Percentiles rank a stretch among this genome's conserved stretches.
phyloP scores from a whole-genome alignment of 108 stramenopile species.

The Cyclostephanos tholiformis region DNA sequence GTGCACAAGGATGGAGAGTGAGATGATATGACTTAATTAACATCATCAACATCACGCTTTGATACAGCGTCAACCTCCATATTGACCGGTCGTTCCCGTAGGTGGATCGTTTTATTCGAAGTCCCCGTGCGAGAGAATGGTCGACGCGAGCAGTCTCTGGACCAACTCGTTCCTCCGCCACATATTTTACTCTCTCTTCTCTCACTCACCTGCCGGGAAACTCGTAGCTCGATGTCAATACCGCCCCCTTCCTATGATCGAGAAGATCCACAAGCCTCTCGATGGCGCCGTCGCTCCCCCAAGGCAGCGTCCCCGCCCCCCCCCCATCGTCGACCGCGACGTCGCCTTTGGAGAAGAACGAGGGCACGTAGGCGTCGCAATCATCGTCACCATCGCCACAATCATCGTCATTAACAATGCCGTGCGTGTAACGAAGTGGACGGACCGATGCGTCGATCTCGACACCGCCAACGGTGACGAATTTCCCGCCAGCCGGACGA shows the following conservation, averaged over 20 bases:
- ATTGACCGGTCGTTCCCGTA: too few species aligned
- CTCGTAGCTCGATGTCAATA: constrained; percentile 91
- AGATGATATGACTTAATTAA: not conserved
- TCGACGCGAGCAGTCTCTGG: too few species aligned
- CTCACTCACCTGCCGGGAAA: constrained; percentile 89
- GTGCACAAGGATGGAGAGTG: not conserved
- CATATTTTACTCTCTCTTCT: not conserved
- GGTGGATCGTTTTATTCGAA: too few species aligned
- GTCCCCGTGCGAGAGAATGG: too few species aligned
- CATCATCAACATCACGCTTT: not conserved
- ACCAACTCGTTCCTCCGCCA: too few species aligned
- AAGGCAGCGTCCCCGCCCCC: constrained; percentile 19
- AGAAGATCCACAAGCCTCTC: constrained; percentile 86
- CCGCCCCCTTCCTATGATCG: constrained; percentile 82
- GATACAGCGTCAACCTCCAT: not conserved
- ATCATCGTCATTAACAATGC: not conserved
- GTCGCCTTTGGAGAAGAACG: constrained; percentile 32
- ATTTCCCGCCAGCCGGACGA: constrained; percentile 72
- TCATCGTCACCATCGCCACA: not conserved
- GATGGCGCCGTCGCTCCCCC: constrained; percentile 68
- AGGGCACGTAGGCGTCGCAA: constrained; percentile 19
- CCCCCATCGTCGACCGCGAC: constrained; percentile 4
- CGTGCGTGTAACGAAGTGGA: constrained; percentile 48
- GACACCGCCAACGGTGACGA: constrained; percentile 84
- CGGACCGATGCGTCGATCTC: constrained; percentile 83